Evolutionary conservation across 139 green algal species (phyloP).

Genomic region (Edaphochlamys debaryana): DNA sequence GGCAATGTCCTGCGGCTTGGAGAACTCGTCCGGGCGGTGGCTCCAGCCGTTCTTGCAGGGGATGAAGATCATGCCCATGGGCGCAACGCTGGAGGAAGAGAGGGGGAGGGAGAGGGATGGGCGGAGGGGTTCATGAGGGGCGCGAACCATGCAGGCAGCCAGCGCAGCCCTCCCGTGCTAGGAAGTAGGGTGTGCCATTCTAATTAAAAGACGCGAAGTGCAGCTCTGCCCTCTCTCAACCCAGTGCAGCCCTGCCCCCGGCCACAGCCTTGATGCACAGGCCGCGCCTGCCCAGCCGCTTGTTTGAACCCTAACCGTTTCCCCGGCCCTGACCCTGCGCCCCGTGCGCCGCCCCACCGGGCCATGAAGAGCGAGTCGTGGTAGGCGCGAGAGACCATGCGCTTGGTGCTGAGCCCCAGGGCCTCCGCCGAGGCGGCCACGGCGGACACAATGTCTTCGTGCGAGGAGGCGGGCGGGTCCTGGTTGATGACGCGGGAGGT

Average conservation of each 20-base stretch:
- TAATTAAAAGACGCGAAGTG: no score
- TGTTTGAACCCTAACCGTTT: no score
- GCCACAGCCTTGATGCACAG: no score
- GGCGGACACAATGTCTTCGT: slow-evolving; percentile 69
- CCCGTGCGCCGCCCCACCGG: slow-evolving; percentile 56
- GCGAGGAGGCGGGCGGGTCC: slow-evolving; percentile 87
- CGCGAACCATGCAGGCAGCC: no score
- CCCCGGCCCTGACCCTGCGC: no score
- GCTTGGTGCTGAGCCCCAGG: slow-evolving; percentile 68
- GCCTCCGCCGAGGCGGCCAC: slow-evolving; percentile 60
- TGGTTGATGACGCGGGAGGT: slow-evolving; percentile 78
- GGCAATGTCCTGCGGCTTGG: slow-evolving; percentile 67
- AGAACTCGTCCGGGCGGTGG: slow-evolving; percentile 94
- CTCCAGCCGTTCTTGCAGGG: slow-evolving; percentile 87
- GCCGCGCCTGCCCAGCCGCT: no score
- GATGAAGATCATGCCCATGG: slow-evolving; percentile 97
- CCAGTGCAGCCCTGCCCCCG: no score
- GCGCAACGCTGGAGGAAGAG: slow-evolving; percentile 68
- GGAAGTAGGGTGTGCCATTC: no score
- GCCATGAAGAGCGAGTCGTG: slow-evolving; percentile 98
- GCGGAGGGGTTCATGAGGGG: no score
- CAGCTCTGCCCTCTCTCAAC: no score
- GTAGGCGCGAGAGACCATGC: slow-evolving; percentile 94
- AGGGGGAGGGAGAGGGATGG: no score
- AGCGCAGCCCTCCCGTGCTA: no score